Evolutionary conservation across 805 yeast species (phyloP).

Genomic region (Hanseniaspora meyeri): DNA sequence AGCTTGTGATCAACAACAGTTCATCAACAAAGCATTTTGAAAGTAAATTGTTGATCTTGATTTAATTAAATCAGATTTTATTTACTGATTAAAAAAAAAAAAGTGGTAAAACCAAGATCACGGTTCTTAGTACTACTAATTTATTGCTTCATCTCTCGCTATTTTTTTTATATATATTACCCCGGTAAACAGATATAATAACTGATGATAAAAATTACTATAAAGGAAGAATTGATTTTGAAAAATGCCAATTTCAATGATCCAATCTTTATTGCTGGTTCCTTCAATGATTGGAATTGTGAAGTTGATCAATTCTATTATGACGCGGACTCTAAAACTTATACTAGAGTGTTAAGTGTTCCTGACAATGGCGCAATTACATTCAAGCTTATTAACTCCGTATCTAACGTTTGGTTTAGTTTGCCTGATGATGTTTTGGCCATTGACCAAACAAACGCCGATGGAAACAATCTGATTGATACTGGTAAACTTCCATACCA

Average conservation of each 20-base stretch:
- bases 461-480: not conserved
- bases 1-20: too few relatives aligned
- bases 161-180: too few relatives aligned
- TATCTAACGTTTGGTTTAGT: not conserved
- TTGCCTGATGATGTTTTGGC: not conserved
- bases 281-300: conserved; percentile 4
- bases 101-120: too few relatives aligned
- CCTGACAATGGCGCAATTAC: not conserved
- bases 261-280: not conserved
- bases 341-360: not conserved
- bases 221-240: not conserved
- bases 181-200: not conserved
- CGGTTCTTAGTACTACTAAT: too few relatives aligned
- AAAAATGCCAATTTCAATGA: not conserved
- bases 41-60: not conserved
- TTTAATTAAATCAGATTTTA: too few relatives aligned
- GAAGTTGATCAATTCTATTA: not conserved
- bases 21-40: too few relatives aligned
- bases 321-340: not conserved
- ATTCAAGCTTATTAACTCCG: not conserved
- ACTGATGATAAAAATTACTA: not conserved
- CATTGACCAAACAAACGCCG: not conserved
- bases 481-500: not conserved
- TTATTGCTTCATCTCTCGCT: not conserved
- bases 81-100: not conserved